A percentile compares a stretch with the other conserved stretches of the same genome.
Conservation (phyloP, 176 grass and related monocot species). For the Lolium rigidum region DNA sequence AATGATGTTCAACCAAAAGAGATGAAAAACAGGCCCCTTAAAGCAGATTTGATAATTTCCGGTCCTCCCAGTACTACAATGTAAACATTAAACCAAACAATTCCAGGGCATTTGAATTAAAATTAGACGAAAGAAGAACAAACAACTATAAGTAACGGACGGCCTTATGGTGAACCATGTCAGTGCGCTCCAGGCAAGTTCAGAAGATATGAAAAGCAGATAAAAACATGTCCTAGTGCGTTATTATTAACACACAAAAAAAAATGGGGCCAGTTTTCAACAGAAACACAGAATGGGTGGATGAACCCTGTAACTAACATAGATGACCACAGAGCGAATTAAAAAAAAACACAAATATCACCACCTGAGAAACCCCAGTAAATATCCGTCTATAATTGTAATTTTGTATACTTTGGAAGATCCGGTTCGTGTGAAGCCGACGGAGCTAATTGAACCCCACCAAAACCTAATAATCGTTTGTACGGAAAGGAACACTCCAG, state of each 20-base stretch:
- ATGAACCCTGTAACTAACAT: background rate
- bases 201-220: background rate
- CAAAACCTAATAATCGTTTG: background rate
- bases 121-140: background rate
- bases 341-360: background rate
- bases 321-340: background rate
- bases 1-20: conserved; percentile 1
- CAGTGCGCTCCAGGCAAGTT: background rate
- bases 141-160: background rate
- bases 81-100: background rate
- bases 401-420: background rate
- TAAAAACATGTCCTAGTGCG: background rate
- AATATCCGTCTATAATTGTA: background rate
- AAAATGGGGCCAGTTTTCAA: too few species aligned
- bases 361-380: background rate
- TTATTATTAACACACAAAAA: too few species aligned
- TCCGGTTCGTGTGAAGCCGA: background rate
- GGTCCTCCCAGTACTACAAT: background rate
- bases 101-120: background rate
- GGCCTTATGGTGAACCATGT: background rate
- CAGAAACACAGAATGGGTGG: background rate
- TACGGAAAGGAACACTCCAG: background rate
- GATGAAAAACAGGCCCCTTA: background rate
- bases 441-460: background rate
- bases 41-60: background rate